phyloP scores from a whole-genome alignment of 257 asterid species.

The Linaria vulgaris region DNA sequence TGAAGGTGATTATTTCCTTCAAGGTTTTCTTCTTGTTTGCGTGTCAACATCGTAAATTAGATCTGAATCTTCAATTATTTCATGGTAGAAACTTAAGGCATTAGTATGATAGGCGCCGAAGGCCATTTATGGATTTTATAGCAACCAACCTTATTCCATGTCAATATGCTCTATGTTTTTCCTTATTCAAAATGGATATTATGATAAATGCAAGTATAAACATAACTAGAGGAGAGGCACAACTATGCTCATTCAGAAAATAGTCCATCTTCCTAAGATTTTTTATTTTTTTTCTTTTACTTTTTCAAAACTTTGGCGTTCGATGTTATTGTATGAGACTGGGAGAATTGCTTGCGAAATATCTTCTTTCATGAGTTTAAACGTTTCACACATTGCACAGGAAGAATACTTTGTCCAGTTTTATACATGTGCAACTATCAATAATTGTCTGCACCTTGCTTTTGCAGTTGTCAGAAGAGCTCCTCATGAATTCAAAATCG shows the following conservation, averaged over 20 bases:
- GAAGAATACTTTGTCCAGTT: constrained; percentile 1
- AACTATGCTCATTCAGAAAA: not conserved
- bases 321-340: not conserved
- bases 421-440: constrained; percentile 13
- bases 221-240: not conserved
- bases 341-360: not conserved
- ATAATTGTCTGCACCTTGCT: constrained; percentile 28
- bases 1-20: constrained; percentile 55
- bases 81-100: constrained; percentile 13
- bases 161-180: not conserved
- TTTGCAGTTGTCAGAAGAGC: constrained; percentile 93
- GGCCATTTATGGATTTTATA: not conserved
- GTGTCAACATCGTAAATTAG: constrained; percentile 15
- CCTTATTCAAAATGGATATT: not conserved
- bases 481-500: constrained; percentile 93
- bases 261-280: not conserved
- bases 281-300: not conserved
- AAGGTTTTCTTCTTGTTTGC: constrained; percentile 19
- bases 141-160: not conserved
- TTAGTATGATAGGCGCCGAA: constrained; percentile 1
- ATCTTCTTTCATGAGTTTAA: not conserved
- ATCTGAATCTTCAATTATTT: constrained; percentile 1
- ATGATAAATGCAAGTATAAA: not conserved
- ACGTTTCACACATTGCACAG: not conserved
- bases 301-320: not conserved